Base-by-base conservation (phyloP, 805 yeast genomes). In the Pichia gijzeniarum region DNA sequence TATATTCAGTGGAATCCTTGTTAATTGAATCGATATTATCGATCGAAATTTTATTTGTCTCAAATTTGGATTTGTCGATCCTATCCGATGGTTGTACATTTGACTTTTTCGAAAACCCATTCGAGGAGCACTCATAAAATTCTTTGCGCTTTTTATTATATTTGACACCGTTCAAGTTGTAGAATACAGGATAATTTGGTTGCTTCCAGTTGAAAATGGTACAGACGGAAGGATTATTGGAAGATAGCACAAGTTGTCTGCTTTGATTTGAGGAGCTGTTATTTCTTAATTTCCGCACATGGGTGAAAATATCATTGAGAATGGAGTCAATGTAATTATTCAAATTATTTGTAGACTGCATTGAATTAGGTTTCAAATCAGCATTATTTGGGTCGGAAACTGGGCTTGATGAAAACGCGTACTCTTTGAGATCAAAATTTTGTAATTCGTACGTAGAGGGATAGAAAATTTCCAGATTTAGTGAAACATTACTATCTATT, bases 121-220 rank as follows among this genome's bases (percentile, higher is more conserved):
- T 72, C 1, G 76, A 68, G 1, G 74, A 64, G 34, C 68, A 65
- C 27, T 64, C 52, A 13, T 53, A 60, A 47, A 72, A 73, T 43
- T 49, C 49, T 16, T 65, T 63, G 1, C 47, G 39, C 2, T 30
- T 40, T 9, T 53, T 47, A 28, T 61, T 51, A 54, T 60, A 69
- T 33, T 72, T 67, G 10, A 81, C 68, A n/a, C 88, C 86, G 54
- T 79, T 81, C 75, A 90, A 77, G 45, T 82, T 78, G 65, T 86
- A 85, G 53, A 93, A 80, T 0, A 93, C 98, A 0, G 99, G 97
- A 65, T 84, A 93, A 62, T 91, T 91, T 13, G 99, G 98, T 65
- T 93, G 99, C 64, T 93, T 93, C 99, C 99, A 93, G 65, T 93
- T 93, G 55, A 93, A 67, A 38, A 88, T 85, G 10, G 95, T 87